Evolutionary conservation across 495 filamentous ascomycete species (phyloP).

Genomic region (Margaritispora aquatica): DNA sequence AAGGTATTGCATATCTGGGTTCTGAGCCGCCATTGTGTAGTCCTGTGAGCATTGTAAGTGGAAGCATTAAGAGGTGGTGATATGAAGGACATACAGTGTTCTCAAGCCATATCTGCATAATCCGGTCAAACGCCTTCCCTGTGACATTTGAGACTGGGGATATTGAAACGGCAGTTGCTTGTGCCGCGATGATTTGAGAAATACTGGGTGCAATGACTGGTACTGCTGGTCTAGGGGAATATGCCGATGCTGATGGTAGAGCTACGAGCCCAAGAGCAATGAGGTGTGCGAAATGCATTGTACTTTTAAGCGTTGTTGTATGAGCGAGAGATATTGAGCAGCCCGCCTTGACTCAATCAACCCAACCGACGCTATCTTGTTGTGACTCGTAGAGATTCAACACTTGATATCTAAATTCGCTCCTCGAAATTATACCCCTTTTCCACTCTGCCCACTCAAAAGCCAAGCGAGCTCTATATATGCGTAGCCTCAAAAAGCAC

Average conservation of each 20-base stretch:
- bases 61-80: not conserved
- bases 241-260: slow-evolving; percentile 2
- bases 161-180: slow-evolving; percentile 28
- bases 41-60: slow-evolving; percentile 25
- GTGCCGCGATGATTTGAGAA: slow-evolving; percentile 4
- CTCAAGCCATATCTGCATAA: slow-evolving; percentile 66
- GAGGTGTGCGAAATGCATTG: not conserved
- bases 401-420: too few relatives aligned
- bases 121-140: slow-evolving; percentile 59
- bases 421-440: too few relatives aligned
- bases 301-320: too few relatives aligned
- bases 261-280: slow-evolving; percentile 4
- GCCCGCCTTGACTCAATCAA: too few relatives aligned
- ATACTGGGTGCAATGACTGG: slow-evolving; percentile 9
- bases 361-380: too few relatives aligned
- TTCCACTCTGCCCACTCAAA: too few relatives aligned
- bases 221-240: slow-evolving; percentile 1
- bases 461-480: too few relatives aligned
- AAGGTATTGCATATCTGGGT: slow-evolving; percentile 38
- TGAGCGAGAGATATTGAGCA: too few relatives aligned
- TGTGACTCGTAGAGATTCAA: too few relatives aligned
- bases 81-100: slow-evolving; percentile 45
- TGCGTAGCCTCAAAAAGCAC: too few relatives aligned
- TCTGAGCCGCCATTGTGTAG: slow-evolving; percentile 33
- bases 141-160: slow-evolving; percentile 53